Conservation (phyloP, 2,329 filamentous ascomycete genomes). For the Alternaria brassicicola region DNA sequence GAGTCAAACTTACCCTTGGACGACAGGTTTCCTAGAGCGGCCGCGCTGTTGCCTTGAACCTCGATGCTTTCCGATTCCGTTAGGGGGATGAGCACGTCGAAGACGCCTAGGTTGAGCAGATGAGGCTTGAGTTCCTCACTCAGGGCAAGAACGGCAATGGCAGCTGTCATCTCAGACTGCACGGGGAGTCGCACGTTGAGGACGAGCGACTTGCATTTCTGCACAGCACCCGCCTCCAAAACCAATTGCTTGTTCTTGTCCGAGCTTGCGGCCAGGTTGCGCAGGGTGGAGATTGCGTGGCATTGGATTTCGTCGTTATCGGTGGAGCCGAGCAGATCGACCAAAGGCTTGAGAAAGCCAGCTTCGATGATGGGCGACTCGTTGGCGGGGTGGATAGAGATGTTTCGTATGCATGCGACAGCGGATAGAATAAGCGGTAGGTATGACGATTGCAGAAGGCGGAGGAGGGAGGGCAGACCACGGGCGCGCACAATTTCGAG, state of each 20-base stretch:
- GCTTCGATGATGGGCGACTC: slow-evolving; percentile 99
- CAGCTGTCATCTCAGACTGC: slow-evolving; percentile 99
- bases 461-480: slow-evolving; percentile 82
- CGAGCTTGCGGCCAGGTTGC: slow-evolving; percentile 94
- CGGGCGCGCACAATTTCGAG: slow-evolving; percentile 92
- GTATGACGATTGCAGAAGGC: slow-evolving; percentile 92
- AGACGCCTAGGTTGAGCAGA: slow-evolving; percentile 88
- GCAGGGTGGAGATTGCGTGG: slow-evolving; percentile 94
- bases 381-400: slow-evolving; percentile 96
- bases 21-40: slow-evolving; percentile 91
- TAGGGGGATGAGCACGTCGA: slow-evolving; percentile 92
- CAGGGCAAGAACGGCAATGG: slow-evolving; percentile 91
- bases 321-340: slow-evolving; percentile 90
- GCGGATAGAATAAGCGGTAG: slow-evolving; percentile 94
- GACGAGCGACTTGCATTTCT: slow-evolving; percentile 98
- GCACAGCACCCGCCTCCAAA: slow-evolving; percentile 91
- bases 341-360: slow-evolving; percentile 90
- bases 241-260: slow-evolving; percentile 99
- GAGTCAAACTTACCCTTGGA: slow-evolving; percentile 75
- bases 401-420: slow-evolving; percentile 97
- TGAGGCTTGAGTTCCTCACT: slow-evolving; percentile 96
- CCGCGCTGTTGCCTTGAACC: slow-evolving; percentile 97
- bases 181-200: slow-evolving; percentile 91
- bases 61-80: slow-evolving; percentile 96
- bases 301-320: slow-evolving; percentile 99